These are phyloP conservation scores for Fraxinus xanthoxyloides DNA, from an alignment of 305 asterid genomes.

Conservation along the genomic window DNA sequence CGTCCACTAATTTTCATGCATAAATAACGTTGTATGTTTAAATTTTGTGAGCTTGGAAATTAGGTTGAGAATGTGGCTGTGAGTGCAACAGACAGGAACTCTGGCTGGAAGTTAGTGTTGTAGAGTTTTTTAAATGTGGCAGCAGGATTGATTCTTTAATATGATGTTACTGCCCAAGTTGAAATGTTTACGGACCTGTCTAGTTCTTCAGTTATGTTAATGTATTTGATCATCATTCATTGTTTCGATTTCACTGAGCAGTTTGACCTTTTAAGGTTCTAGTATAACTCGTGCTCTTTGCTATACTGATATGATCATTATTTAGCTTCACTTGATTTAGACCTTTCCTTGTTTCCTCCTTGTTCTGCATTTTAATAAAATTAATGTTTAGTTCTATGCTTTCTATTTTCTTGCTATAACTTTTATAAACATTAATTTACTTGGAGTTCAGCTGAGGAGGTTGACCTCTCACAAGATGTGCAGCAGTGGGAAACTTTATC, in stretches of 20 bases:
- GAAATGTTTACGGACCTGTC: neutral
- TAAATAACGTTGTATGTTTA: neutral
- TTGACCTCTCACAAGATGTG: slow-evolving; percentile 70
- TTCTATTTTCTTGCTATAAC: slow-evolving; percentile 14
- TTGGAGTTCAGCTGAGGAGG: slow-evolving; percentile 69
- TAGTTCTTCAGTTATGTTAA: neutral
- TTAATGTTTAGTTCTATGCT: neutral
- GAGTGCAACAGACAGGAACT: neutral
- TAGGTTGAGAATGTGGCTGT: neutral
- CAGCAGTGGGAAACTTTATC: slow-evolving; percentile 67
- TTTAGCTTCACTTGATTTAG: neutral
- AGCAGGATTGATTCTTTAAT: neutral
- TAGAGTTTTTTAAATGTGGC: neutral
- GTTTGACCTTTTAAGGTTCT: neutral
- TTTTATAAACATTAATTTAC: slow-evolving; percentile 20
- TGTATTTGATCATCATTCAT: neutral
- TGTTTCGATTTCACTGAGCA: neutral
- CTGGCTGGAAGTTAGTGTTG: neutral
- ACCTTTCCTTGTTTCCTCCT: neutral
- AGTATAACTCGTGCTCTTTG: neutral
- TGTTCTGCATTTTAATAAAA: neutral
- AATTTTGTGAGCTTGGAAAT: neutral
- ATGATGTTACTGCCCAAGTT: neutral
- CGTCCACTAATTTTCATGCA: neutral
- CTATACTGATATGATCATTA: neutral